A percentile compares a stretch with the other conserved stretches of the same genome.
These are phyloP conservation scores for Monilinia aucupariae DNA, from an alignment of 2,329 filamentous ascomycete species.

Conservation along the genomic window DNA sequence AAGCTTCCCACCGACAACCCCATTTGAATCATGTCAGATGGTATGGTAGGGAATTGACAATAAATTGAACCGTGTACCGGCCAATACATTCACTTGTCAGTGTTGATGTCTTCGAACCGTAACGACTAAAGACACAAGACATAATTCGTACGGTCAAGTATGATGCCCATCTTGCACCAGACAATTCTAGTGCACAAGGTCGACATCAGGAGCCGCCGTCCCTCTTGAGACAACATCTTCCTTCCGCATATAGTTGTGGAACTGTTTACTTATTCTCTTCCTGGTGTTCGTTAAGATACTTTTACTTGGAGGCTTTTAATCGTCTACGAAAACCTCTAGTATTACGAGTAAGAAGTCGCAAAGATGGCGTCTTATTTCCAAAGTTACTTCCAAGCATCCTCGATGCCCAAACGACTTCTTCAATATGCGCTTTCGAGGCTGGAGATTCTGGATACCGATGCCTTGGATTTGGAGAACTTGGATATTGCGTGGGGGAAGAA, in stretches of 20 bases:
- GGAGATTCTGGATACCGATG: constrained; percentile 82
- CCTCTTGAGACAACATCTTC: constrained; percentile 21
- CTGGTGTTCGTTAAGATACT: neutral
- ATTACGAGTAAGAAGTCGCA: constrained; percentile 8
- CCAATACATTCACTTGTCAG: neutral
- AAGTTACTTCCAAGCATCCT: constrained; percentile 41
- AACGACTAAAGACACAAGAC: neutral
- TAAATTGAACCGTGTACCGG: neutral
- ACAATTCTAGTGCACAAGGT: constrained; percentile 26
- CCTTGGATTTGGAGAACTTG: constrained; percentile 77
- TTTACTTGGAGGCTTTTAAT: constrained; percentile 12
- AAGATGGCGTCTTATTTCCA: constrained; percentile 36
- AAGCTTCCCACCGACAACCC: neutral
- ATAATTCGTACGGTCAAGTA: constrained; percentile 7
- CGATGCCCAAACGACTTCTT: constrained; percentile 83
- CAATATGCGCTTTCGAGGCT: constrained; percentile 78
- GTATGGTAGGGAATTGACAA: neutral
- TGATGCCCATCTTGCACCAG: constrained; percentile 12
- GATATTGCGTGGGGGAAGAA: constrained; percentile 78
- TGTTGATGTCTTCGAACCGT: neutral
- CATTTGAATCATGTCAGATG: constrained; percentile 5
- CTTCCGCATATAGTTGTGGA: constrained; percentile 12
- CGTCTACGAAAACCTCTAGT: neutral
- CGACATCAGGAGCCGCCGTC: constrained; percentile 25
- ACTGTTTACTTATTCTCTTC: constrained; percentile 2